Evolutionary conservation across 2,329 filamentous ascomycete species (phyloP).

Genomic region (Diaporthe helianthi): DNA sequence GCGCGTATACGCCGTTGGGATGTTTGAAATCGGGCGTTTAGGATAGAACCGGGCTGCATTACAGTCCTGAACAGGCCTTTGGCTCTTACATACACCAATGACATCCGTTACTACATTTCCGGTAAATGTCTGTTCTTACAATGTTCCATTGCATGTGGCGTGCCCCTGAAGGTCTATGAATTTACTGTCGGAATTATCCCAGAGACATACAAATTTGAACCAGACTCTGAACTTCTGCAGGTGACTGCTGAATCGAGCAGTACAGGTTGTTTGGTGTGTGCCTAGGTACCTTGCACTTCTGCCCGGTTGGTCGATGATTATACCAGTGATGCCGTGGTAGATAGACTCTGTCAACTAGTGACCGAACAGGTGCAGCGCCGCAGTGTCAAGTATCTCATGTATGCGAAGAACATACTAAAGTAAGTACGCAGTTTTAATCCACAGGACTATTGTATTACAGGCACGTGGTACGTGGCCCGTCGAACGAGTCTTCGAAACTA

Average conservation of each 20-base stretch:
- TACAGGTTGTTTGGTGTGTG: background rate
- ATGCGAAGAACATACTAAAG: too few species aligned
- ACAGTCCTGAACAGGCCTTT: background rate
- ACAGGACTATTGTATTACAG: too few species aligned
- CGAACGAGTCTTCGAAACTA: too few species aligned
- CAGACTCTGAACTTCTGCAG: background rate
- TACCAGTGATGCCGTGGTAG: background rate
- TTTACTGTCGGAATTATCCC: background rate
- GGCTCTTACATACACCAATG: background rate
- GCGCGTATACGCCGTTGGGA: background rate
- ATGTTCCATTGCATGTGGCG: background rate
- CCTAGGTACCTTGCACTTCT: background rate
- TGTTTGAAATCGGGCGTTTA: conserved; percentile 4
- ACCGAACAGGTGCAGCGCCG: background rate
- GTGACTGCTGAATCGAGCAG: too few species aligned
- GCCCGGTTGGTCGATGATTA: background rate
- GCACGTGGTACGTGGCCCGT: too few species aligned
- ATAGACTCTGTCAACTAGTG: too few species aligned
- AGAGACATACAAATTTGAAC: background rate
- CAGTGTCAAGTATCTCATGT: background rate
- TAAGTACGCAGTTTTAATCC: too few species aligned
- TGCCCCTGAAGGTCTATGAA: too few species aligned
- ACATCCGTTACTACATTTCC: background rate
- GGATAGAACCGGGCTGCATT: conserved; percentile 17
- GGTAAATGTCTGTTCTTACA: background rate